A percentile compares a stretch with the other conserved stretches of the same genome.
Evolutionary conservation across 2,329 filamentous ascomycete species (phyloP).

Genomic region (Trichoderma asperellum): DNA sequence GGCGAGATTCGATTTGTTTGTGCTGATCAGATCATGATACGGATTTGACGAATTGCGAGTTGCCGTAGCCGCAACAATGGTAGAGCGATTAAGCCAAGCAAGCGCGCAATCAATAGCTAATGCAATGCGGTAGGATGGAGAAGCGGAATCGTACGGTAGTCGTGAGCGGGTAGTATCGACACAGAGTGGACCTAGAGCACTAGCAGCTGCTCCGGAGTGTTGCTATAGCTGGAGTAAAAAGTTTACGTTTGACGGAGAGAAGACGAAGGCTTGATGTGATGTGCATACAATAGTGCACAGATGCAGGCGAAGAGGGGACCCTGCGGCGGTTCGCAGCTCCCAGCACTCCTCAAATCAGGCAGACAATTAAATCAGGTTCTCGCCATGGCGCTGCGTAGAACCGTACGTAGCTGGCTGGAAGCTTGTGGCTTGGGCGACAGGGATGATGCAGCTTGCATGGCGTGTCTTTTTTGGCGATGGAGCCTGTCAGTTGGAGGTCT

Average conservation of each 20-base stretch:
- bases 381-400: neutral
- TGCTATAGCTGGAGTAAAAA: neutral
- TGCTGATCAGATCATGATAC: constrained; percentile 40
- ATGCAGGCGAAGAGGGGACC: neutral
- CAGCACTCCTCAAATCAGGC: neutral
- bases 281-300: neutral
- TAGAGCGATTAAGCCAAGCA: neutral
- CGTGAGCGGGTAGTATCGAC: constrained; percentile 1
- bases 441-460: constrained; percentile 25
- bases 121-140: constrained; percentile 23
- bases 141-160: neutral
- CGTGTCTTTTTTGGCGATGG: constrained; percentile 11
- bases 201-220: neutral
- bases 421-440: constrained; percentile 13
- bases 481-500: neutral
- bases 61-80: neutral
- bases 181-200: constrained; percentile 2
- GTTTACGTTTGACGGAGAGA: neutral
- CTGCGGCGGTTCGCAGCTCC: neutral
- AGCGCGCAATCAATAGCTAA: constrained; percentile 10
- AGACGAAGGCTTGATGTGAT: neutral
- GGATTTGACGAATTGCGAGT: constrained; percentile 13
- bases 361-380: constrained; percentile 8
- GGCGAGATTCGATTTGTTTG: constrained; percentile 28
- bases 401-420: neutral